These are phyloP conservation scores for Syncephalis fuscata DNA, from an alignment of 371 early-diverging fungal species.

Conservation along the genomic window DNA sequence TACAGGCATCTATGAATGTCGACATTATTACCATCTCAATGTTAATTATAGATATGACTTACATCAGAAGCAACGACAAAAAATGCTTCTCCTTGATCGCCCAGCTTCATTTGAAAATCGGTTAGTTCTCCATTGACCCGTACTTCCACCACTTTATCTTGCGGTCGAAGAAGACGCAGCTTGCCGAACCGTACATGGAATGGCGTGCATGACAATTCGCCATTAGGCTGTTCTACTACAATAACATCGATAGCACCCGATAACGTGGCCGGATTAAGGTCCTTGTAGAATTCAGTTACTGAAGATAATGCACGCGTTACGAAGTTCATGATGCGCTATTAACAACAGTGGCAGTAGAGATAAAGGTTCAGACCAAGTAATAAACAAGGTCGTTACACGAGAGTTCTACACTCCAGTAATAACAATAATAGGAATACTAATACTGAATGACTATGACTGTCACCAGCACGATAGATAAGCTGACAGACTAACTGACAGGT, in stretches of 20 bases:
- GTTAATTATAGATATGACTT: not conserved
- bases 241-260: constrained; percentile 98
- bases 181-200: constrained; percentile 99
- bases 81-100: constrained; percentile 97
- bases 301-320: constrained; percentile 49
- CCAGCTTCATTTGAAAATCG: constrained; percentile 87
- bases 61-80: constrained; percentile 54
- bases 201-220: constrained; percentile 78
- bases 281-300: constrained; percentile 87
- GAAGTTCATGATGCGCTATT: constrained; percentile 26
- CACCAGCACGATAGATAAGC: too few relatives aligned
- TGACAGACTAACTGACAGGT: too few relatives aligned
- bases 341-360: not conserved
- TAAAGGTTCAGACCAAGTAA: too few relatives aligned
- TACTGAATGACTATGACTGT: too few relatives aligned
- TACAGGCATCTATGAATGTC: constrained; percentile 2
- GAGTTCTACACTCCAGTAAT: too few relatives aligned
- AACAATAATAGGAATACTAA: too few relatives aligned
- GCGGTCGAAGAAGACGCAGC: constrained; percentile 75
- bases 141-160: constrained; percentile 72
- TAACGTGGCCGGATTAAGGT: constrained; percentile 94
- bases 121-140: constrained; percentile 69
- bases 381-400: too few relatives aligned
- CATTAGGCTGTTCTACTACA: constrained; percentile 73
- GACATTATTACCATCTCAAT: not conserved